phyloP scores from a whole-genome alignment of 805 yeast genomes.

The Saccharomycopsis sp. region DNA sequence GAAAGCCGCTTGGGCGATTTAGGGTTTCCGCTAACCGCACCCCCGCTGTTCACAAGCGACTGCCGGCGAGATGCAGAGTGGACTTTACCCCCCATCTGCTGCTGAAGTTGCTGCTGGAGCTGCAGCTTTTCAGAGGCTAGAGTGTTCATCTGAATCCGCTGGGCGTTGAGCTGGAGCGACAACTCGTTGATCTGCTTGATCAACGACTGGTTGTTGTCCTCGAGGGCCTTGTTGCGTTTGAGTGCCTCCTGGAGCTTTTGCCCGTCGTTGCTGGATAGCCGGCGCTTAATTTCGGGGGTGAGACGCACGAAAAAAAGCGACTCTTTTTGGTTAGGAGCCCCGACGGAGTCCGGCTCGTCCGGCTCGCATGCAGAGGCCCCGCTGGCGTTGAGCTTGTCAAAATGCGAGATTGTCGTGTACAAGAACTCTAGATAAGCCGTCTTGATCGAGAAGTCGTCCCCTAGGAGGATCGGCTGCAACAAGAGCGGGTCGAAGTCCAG shows the following conservation, averaged over 20 bases:
- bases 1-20: conserved; percentile 16
- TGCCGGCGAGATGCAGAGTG: not conserved
- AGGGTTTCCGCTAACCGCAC: not conserved
- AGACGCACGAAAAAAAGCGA: conserved; percentile 1
- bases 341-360: conserved; percentile 24
- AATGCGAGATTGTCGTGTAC: conserved; percentile 71
- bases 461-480: conserved; percentile 79
- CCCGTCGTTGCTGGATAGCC: not conserved
- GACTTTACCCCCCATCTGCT: not conserved
- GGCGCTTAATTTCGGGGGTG: not conserved
- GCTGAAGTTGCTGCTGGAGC: conserved; percentile 24
- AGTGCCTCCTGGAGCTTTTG: conserved; percentile 15
- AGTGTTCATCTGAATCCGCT: conserved; percentile 7
- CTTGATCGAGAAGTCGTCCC: conserved; percentile 80
- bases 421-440: conserved; percentile 88
- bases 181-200: conserved; percentile 22
- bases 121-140: conserved; percentile 19
- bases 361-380: conserved; percentile 5
- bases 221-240: conserved; percentile 21
- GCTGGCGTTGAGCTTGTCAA: conserved; percentile 32
- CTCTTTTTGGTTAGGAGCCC: conserved; percentile 14
- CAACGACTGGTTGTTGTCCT: conserved; percentile 15
- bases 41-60: not conserved
- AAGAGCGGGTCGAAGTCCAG: conserved; percentile 68
- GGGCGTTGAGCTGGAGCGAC: conserved; percentile 16